Conservation (phyloP, 495 filamentous ascomycete genomes). For the Beverwykella pulmonaria region DNA sequence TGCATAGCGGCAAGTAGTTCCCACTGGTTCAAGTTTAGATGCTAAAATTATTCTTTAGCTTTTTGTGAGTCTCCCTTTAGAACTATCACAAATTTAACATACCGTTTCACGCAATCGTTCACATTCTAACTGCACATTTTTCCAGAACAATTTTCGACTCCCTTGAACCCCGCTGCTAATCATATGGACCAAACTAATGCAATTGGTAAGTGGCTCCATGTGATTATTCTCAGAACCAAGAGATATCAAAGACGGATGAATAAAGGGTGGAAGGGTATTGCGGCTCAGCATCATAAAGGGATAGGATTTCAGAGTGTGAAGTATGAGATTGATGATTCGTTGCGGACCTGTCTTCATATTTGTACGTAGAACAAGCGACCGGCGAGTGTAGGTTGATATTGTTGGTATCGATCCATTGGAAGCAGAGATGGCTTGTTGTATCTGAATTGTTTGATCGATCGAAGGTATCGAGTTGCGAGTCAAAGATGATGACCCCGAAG, state of each 20-base stretch:
- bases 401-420: conserved; percentile 38
- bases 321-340: conserved; percentile 47
- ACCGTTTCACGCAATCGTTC: conserved; percentile 50
- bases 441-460: conserved; percentile 25
- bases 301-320: conserved; percentile 52
- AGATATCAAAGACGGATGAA: conserved; percentile 37
- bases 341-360: conserved; percentile 40
- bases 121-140: conserved; percentile 52
- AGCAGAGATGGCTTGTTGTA: conserved; percentile 30
- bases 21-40: conserved; percentile 45
- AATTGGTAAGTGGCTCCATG: conserved; percentile 52
- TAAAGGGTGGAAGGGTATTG: conserved; percentile 47
- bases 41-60: conserved; percentile 37
- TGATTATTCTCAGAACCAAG: conserved; percentile 34
- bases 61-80: background rate
- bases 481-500: conserved; percentile 28
- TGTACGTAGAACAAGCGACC: conserved; percentile 45
- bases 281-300: conserved; percentile 48
- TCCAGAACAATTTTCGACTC: conserved; percentile 52
- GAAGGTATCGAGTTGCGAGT: conserved; percentile 22
- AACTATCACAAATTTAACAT: background rate
- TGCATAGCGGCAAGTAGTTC: conserved; percentile 51
- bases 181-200: conserved; percentile 53
- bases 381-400: conserved; percentile 37
- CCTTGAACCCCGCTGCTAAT: conserved; percentile 39